A percentile compares a stretch with the other conserved stretches of the same genome.
Evolutionary conservation across 805 yeast genomes (phyloP).

Genomic region (Metschnikowia lunata): DNA sequence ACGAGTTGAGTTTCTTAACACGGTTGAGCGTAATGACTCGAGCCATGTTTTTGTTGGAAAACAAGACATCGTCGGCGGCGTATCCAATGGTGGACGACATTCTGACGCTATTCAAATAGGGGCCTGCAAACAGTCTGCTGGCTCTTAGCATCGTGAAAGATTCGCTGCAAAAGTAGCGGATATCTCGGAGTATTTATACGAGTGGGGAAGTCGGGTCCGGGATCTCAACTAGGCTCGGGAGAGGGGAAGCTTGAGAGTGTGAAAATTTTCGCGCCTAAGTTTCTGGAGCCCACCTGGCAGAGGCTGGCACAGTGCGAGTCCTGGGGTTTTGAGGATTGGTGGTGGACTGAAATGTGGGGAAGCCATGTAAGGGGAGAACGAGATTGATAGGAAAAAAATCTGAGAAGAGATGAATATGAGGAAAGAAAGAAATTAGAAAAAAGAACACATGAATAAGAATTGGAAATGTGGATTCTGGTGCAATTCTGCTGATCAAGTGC

Average conservation of each 20-base stretch:
- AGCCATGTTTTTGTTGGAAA: conserved; percentile 57
- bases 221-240: conserved; percentile 5
- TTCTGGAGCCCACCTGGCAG: too few species aligned
- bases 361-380: too few species aligned
- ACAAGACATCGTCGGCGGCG: conserved; percentile 54
- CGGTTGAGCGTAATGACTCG: conserved; percentile 77
- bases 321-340: too few species aligned
- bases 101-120: conserved; percentile 8
- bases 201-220: conserved; percentile 2
- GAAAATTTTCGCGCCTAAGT: conserved; percentile 16
- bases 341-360: too few species aligned
- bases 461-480: too few species aligned
- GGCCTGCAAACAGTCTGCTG: conserved; percentile 3
- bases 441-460: too few species aligned
- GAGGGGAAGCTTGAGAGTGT: conserved; percentile 6
- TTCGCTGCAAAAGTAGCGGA: conserved; percentile 5
- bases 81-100: conserved; percentile 19
- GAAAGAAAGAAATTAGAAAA: too few species aligned
- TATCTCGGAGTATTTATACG: conserved; percentile 9
- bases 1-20: conserved; percentile 78
- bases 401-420: too few species aligned
- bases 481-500: too few species aligned
- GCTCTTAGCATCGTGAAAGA: conserved; percentile 11
- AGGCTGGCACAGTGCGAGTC: too few species aligned
- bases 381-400: too few species aligned